phyloP scores from a whole-genome alignment of 2,329 filamentous ascomycete genomes.

The Paraphaeosphaeria sporulosa region DNA sequence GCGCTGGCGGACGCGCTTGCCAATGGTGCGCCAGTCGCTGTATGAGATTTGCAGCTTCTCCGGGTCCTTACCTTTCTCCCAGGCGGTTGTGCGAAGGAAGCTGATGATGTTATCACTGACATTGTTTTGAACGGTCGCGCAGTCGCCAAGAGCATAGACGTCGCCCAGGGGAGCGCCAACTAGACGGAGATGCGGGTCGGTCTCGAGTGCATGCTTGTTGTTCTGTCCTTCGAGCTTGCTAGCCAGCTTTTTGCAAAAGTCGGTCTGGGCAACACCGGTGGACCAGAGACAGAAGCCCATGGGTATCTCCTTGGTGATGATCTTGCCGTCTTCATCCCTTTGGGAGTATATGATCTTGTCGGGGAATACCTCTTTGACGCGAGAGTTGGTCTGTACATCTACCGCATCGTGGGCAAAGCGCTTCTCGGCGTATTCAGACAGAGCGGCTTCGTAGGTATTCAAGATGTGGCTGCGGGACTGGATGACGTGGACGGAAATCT shows the following conservation, averaged over 20 bases:
- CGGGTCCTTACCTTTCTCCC: conserved; percentile 90
- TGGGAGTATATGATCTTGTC: conserved; percentile 93
- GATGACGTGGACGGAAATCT: conserved; percentile 97
- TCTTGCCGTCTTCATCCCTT: conserved; percentile 73
- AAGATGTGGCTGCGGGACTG: conserved; percentile 94
- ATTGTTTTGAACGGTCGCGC: conserved; percentile 96
- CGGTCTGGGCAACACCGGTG: conserved; percentile 87
- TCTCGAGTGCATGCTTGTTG: conserved; percentile 92
- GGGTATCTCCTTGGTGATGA: conserved; percentile 89
- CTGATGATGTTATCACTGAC: conserved; percentile 88
- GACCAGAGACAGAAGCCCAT: conserved; percentile 98
- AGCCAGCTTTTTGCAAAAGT: conserved; percentile 79
- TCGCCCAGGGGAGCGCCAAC: conserved; percentile 90
- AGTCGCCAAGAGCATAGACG: conserved; percentile 96
- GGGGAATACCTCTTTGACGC: conserved; percentile 84
- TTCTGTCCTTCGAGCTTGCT: conserved; percentile 80
- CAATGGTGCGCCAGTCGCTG: conserved; percentile 85
- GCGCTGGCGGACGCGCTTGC: conserved; percentile 80
- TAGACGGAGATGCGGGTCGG: conserved; percentile 89
- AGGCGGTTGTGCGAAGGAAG: conserved; percentile 88
- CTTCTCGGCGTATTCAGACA: conserved; percentile 90
- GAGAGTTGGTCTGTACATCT: conserved; percentile 88
- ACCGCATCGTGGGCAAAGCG: conserved; percentile 91
- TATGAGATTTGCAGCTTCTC: conserved; percentile 88
- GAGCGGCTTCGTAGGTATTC: conserved; percentile 96